Evolutionary conservation across 805 yeast species (phyloP).

Genomic region (Nematodospora valgi): DNA sequence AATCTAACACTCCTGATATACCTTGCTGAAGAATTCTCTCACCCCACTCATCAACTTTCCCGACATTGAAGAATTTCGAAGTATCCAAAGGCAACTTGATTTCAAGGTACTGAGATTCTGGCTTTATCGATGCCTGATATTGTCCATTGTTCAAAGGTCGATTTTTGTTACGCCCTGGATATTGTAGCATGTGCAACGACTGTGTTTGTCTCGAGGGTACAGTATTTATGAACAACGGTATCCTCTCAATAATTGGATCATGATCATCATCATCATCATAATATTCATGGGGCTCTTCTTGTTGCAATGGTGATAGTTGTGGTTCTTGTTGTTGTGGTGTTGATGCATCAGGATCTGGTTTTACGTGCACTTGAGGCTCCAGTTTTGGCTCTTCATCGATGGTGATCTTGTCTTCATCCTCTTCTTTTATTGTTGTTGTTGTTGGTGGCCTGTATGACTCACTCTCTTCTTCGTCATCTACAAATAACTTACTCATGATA

Average conservation of each 20-base stretch:
- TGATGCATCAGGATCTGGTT: neutral
- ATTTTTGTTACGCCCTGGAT: slow-evolving; percentile 51
- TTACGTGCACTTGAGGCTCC: neutral
- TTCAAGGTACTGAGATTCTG: slow-evolving; percentile 61
- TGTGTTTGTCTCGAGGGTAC: slow-evolving; percentile 21
- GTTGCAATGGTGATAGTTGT: neutral
- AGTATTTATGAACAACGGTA: slow-evolving; percentile 31
- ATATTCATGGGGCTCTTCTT: neutral
- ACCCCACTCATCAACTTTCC: slow-evolving; percentile 64
- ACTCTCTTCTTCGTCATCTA: slow-evolving; percentile 22
- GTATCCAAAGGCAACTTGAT: slow-evolving; percentile 76
- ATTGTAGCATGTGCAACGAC: slow-evolving; percentile 38
- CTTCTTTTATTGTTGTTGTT: slow-evolving; percentile 10
- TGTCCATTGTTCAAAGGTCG: slow-evolving; percentile 34
- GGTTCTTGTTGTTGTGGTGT: no score
- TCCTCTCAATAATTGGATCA: slow-evolving; percentile 39
- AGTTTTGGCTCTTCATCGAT: slow-evolving; percentile 5
- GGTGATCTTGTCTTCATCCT: slow-evolving; percentile 1
- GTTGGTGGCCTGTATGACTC: slow-evolving; percentile 10
- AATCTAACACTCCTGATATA: slow-evolving; percentile 65
- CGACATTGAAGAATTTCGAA: slow-evolving; percentile 59
- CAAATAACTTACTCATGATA: slow-evolving; percentile 14
- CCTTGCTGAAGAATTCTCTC: slow-evolving; percentile 55
- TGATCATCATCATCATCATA: slow-evolving; percentile 15
- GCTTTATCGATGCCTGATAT: slow-evolving; percentile 54